phyloP scores from a whole-genome alignment of 2,329 filamentous ascomycete genomes.

The Fonsecaea pugnacius region DNA sequence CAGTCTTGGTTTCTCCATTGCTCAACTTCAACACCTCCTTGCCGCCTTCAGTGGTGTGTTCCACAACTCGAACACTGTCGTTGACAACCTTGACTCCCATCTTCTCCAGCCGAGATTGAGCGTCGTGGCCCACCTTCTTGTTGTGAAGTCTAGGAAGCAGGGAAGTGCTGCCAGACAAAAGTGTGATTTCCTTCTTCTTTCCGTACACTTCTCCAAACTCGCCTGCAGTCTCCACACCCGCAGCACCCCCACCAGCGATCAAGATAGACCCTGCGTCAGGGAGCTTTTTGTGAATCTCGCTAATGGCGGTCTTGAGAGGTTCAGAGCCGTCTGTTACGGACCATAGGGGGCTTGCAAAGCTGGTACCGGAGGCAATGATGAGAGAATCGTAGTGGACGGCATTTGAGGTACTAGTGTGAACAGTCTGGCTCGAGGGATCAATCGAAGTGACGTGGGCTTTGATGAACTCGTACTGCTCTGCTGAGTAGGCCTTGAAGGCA shows the following conservation, averaged over 20 bases:
- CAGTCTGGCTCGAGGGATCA: slow-evolving; percentile 49
- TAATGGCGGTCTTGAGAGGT: slow-evolving; percentile 42
- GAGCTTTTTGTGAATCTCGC: slow-evolving; percentile 44
- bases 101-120: slow-evolving; percentile 53
- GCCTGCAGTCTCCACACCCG: slow-evolving; percentile 56
- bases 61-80: slow-evolving; percentile 43
- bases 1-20: slow-evolving; percentile 53
- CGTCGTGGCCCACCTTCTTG: slow-evolving; percentile 44
- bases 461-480: slow-evolving; percentile 56
- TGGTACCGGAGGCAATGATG: slow-evolving; percentile 60
- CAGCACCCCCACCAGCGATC: slow-evolving; percentile 55
- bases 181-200: slow-evolving; percentile 47
- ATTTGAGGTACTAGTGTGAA: slow-evolving; percentile 48
- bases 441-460: slow-evolving; percentile 55
- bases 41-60: slow-evolving; percentile 40
- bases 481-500: slow-evolving; percentile 56
- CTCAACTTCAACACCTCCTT: slow-evolving; percentile 50
- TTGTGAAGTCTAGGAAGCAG: slow-evolving; percentile 51
- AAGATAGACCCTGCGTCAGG: slow-evolving; percentile 50
- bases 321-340: slow-evolving; percentile 52
- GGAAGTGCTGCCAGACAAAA: slow-evolving; percentile 48
- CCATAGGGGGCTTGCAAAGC: slow-evolving; percentile 46
- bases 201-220: slow-evolving; percentile 52
- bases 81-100: slow-evolving; percentile 54
- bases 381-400: slow-evolving; percentile 58